Percentiles rank a stretch among this genome's conserved stretches.
Conservation (phyloP, 345 rosid species). For the Trapa bicornis region DNA sequence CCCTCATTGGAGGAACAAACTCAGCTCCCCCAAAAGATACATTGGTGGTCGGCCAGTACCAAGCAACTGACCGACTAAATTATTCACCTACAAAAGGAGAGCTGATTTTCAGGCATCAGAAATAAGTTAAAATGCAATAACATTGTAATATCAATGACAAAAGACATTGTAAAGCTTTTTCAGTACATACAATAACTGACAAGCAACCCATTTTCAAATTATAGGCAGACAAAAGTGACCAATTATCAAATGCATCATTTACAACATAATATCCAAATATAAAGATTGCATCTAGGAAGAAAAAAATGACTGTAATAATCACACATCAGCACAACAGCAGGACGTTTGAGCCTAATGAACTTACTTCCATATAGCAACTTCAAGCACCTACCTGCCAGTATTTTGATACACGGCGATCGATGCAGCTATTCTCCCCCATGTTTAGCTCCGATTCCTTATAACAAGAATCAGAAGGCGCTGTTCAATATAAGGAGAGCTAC, state of each 20-base stretch:
- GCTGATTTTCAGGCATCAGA: background rate
- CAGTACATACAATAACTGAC: no score
- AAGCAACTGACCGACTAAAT: constrained; percentile 76
- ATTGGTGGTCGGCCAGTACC: constrained; percentile 35
- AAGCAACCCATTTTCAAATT: no score
- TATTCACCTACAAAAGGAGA: constrained; percentile 49
- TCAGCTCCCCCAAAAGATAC: background rate
- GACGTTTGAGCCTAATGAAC: background rate
- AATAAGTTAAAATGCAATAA: background rate
- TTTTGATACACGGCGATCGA: constrained; percentile 90
- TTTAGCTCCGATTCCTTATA: constrained; percentile 89
- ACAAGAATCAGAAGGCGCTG: constrained; percentile 25
- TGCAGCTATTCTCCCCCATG: constrained; percentile 99
- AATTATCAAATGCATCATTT: no score
- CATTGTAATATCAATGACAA: background rate
- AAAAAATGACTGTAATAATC: background rate
- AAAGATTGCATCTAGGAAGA: background rate
- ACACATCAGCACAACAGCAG: background rate
- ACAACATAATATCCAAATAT: no score
- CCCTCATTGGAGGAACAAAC: background rate
- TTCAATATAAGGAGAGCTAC: background rate
- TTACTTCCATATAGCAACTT: background rate
- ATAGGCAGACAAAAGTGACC: no score
- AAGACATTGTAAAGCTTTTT: no score
- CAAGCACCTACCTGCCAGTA: constrained; percentile 66